Base-by-base conservation (phyloP, 2,329 filamentous ascomycete genomes). In the Endothia cerciana region DNA sequence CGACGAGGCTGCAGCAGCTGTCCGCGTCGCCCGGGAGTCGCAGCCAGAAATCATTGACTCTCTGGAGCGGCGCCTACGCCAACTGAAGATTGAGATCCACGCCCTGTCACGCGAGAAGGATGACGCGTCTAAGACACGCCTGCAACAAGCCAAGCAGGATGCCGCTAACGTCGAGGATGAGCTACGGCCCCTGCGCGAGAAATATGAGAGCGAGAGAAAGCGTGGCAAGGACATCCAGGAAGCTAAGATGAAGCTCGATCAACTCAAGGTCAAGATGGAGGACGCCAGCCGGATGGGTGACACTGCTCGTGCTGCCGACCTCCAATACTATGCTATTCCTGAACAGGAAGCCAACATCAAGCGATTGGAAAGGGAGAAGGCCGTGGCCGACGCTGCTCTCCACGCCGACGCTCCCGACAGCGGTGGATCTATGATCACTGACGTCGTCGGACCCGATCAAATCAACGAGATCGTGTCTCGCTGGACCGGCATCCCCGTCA, bases 401-500 rank as follows among this genome's bases (percentile, higher is more conserved):
- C 88, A 82, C 72, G 80, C 81, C 6, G 77, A 75, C 11, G 81
- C 80, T 38, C 79, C 81, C 36, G 91, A 91, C 43, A 78, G 83
- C 4, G 86, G 87, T 64, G 87, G 89, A 62, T 87, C 92, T 30
- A 89, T 98, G 77, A 86, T 98, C 63, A 96, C 94, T 3, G 95
- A 99, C 75, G 87, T 95, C 57, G 95, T 99, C 70, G 95, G 95
- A 6, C 93, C 94, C 13, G 95, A 99, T 70, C 94, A 99, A 78
- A 99, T 99, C 84, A 98, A 99, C 77, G 94, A 98, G 75, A 99
- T 99, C 68, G 95, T 99, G 62, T 91, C 91, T 63, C 90, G 93
- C 68, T 97, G 94, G 92, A 99, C 95, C n/a, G 95, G 95, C 70
- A 99, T 99, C 72, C 95, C 95, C 1, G 93, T 99, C 66, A 98